These are phyloP conservation scores for Boletus eberwhitei DNA, from an alignment of 768 basidiomycete genomes.

Conservation along the genomic window DNA sequence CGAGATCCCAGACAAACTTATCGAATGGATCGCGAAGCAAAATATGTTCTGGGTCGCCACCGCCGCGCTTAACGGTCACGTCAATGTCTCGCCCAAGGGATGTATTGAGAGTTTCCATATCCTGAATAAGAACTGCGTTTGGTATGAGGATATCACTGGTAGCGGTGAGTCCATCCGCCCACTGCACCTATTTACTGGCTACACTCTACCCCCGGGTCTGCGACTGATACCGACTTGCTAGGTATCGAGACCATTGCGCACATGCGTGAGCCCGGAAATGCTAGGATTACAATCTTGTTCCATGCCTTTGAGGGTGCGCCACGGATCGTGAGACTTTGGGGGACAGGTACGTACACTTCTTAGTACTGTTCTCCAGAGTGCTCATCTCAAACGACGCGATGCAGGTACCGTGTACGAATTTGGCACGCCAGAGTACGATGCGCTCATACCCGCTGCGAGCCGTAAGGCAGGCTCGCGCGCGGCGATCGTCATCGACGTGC, in stretches of 20 bases:
- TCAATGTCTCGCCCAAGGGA: slow-evolving; percentile 71
- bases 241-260: slow-evolving; percentile 60
- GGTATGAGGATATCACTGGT: slow-evolving; percentile 75
- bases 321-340: slow-evolving; percentile 56
- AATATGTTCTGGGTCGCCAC: slow-evolving; percentile 72
- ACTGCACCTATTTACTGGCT: background rate
- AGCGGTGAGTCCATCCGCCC: slow-evolving; percentile 45
- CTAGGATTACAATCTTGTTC: slow-evolving; percentile 60
- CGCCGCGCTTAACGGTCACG: slow-evolving; percentile 60
- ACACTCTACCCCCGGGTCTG: background rate
- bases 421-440: slow-evolving; percentile 58
- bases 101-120: slow-evolving; percentile 59
- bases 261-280: slow-evolving; percentile 53
- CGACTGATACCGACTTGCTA: slow-evolving; percentile 16
- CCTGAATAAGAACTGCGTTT: slow-evolving; percentile 48
- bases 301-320: slow-evolving; percentile 59
- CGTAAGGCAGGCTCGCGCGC: slow-evolving; percentile 59
- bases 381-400: background rate
- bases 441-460: slow-evolving; percentile 41
- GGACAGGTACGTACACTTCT: slow-evolving; percentile 40
- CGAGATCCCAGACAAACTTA: slow-evolving; percentile 49
- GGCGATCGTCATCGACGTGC: slow-evolving; percentile 57
- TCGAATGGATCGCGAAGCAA: slow-evolving; percentile 58
- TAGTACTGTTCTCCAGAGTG: background rate
- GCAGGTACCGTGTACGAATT: slow-evolving; percentile 60